These are phyloP conservation scores for Fusarium scirpi DNA, from an alignment of 2,329 filamentous ascomycete species.

Conservation along the genomic window DNA sequence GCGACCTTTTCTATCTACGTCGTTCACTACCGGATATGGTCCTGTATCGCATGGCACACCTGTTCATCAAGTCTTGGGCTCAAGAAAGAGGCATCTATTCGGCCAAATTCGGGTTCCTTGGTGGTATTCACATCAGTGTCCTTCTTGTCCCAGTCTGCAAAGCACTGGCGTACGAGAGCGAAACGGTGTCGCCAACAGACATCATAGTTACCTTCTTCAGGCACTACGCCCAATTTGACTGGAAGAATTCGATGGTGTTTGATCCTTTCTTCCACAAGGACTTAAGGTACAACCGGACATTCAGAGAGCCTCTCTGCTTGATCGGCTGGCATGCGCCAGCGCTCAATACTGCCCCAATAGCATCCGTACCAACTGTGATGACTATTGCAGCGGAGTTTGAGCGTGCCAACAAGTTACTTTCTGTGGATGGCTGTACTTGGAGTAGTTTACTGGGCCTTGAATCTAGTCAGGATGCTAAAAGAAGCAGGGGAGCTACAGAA, in stretches of 20 bases:
- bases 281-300: conserved; percentile 65
- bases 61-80: conserved; percentile 72
- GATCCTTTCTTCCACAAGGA: conserved; percentile 70
- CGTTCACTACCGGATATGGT: conserved; percentile 69
- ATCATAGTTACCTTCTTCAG: conserved; percentile 71
- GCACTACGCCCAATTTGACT: conserved; percentile 72
- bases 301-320: conserved; percentile 71
- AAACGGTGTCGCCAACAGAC: conserved; percentile 59
- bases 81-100: conserved; percentile 71
- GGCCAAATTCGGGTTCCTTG: conserved; percentile 73
- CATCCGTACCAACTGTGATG: conserved; percentile 64
- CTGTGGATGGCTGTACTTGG: conserved; percentile 56
- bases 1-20: conserved; percentile 71
- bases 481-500: conserved; percentile 51
- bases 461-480: not conserved
- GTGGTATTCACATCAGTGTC: conserved; percentile 73
- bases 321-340: conserved; percentile 71
- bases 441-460: conserved; percentile 52
- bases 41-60: conserved; percentile 69
- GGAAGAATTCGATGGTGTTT: conserved; percentile 65
- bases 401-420: conserved; percentile 58
- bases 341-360: conserved; percentile 69
- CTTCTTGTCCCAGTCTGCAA: conserved; percentile 72
- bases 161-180: conserved; percentile 55
- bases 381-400: conserved; percentile 65